Conservation (phyloP, 352 stramenopile genomes). For the Globisporangium megalacanthum region DNA sequence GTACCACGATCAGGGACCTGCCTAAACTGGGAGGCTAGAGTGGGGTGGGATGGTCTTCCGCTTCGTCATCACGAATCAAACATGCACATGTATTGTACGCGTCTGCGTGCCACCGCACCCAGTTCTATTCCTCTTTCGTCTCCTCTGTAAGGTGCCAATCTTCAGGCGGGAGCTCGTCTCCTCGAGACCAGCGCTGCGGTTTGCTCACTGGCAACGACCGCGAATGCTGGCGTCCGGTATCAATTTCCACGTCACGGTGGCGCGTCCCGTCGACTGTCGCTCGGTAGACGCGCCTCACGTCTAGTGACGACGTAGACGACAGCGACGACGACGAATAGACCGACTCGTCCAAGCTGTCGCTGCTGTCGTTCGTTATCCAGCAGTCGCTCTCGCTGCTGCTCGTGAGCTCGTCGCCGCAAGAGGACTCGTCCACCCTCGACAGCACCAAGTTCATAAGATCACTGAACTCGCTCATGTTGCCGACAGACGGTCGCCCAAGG, state of each 20-base stretch:
- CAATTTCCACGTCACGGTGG: neutral
- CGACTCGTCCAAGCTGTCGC: neutral
- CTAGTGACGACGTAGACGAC: neutral
- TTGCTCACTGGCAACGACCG: neutral
- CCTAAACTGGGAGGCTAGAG: too few relatives aligned
- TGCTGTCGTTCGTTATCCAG: neutral
- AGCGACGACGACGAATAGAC: neutral
- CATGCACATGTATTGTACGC: too few relatives aligned
- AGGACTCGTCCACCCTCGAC: neutral
- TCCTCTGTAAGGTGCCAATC: neutral
- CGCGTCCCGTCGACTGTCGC: neutral
- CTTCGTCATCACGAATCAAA: too few relatives aligned
- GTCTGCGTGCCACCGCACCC: too few relatives aligned
- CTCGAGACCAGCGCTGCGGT: neutral
- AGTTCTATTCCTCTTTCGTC: neutral
- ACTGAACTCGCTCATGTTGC: neutral
- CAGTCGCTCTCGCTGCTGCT: neutral
- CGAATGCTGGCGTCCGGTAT: neutral
- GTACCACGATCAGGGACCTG: too few relatives aligned
- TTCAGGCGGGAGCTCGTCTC: neutral
- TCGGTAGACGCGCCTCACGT: neutral
- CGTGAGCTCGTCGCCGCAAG: conserved; percentile 1
- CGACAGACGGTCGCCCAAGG: neutral
- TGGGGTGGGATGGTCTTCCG: too few relatives aligned
- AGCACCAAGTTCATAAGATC: conserved; percentile 4